A percentile compares a stretch with the other conserved stretches of the same genome.
These are phyloP conservation scores for Speleostelium caveatum DNA, from an alignment of 78 protist species.

Conservation along the genomic window DNA sequence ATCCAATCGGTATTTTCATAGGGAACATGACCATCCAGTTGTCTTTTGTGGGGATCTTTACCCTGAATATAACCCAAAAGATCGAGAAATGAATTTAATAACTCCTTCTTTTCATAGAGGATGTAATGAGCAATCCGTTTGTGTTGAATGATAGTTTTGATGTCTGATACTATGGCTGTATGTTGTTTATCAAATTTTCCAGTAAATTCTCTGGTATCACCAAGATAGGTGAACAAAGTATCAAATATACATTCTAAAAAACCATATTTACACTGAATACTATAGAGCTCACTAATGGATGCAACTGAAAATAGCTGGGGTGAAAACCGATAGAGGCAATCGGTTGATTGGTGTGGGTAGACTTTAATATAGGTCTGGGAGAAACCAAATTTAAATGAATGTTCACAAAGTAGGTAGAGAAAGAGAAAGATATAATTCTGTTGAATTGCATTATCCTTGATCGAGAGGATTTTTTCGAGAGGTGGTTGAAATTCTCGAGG, in stretches of 20 bases:
- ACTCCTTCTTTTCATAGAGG: constrained; percentile 19
- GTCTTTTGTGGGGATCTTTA: background rate
- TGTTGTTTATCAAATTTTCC: constrained; percentile 17
- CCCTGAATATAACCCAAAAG: background rate
- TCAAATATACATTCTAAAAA: constrained; percentile 31
- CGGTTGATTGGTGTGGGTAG: constrained; percentile 17
- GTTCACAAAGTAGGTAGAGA: constrained; percentile 45
- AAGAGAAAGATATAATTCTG: constrained; percentile 9
- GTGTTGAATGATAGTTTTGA: constrained; percentile 31
- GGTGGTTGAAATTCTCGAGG: constrained; percentile 48
- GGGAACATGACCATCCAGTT: background rate
- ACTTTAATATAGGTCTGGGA: constrained; percentile 22
- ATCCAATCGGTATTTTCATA: constrained; percentile 44
- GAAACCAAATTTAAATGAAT: constrained; percentile 60
- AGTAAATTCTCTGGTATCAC: too few relatives aligned
- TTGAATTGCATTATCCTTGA: background rate
- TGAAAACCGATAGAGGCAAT: constrained; percentile 26
- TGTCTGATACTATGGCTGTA: constrained; percentile 27
- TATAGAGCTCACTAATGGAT: constrained; percentile 14
- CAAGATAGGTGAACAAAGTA: background rate
- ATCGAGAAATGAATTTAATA: background rate
- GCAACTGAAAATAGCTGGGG: constrained; percentile 56
- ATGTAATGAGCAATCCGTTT: background rate
- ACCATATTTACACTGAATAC: background rate
- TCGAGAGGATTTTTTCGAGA: background rate